Base-by-base conservation (phyloP, 1,284 basidiomycete species). In the Cerrena zonata region DNA sequence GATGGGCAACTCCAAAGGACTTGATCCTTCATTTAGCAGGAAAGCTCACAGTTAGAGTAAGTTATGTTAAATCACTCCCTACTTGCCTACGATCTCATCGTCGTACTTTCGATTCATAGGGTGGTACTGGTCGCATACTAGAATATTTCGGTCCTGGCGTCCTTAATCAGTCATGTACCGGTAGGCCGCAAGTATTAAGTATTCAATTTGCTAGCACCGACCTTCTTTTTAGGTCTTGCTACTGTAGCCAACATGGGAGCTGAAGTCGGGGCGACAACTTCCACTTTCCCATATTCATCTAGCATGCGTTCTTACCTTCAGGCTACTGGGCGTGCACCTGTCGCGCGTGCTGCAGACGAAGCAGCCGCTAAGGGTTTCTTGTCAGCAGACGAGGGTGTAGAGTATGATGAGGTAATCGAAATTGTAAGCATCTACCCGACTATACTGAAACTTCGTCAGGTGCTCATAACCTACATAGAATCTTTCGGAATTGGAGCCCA, bases 191-290 rank as follows among this genome's bases (percentile, higher is more conserved):
- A 30, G 38, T 3, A 15, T 18, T 21, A 5, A 19, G 25, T 15
- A 49, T 34, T 15, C 15, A 34, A 34, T 34, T 34, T 34, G 15
- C 15, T 15, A 7, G 7, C 30, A 7, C 30, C 7, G 39, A 34
- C 53, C n/a, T 40, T 39, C 5, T 40, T 50, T 45, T 21, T 49
- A 88, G 87, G 92, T 57, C 71, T 97, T 47, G 94, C 94, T 0
- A 98, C 94, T 3, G 89, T 97, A 55, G 88, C 91, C 51, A 98
- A 98, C 71, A 99, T 99, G 96, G 96, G 96, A 53, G 96, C 96
- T 21, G 96, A 99, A 75, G 93, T 99, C 23, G 96, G 96, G 43
- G 96, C 96, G 5, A 99, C 96, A 2, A 98, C 96, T 0, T 95
- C 93, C 1, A 93, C 91, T 2, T 99, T 99, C 80, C 94, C 94